Evolutionary conservation across 768 basidiomycete genomes (phyloP).

Genomic region (Chalciporus chontae): DNA sequence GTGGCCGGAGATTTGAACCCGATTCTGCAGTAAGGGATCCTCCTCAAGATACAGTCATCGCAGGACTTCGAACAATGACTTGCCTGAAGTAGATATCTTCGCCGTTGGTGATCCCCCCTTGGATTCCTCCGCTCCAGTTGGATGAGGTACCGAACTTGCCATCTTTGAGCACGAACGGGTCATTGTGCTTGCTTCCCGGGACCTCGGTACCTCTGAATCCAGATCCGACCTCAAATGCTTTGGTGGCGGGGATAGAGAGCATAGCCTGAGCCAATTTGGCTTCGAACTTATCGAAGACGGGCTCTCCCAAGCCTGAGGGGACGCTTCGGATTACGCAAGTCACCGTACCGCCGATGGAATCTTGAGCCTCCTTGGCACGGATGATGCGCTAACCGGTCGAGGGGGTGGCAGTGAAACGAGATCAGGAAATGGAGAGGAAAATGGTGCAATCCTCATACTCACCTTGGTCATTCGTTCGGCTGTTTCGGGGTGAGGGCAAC

Average conservation of each 20-base stretch:
- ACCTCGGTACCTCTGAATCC: conserved; percentile 95
- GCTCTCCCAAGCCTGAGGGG: conserved; percentile 92
- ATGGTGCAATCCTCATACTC: background rate
- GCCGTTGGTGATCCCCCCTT: conserved; percentile 97
- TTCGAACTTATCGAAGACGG: conserved; percentile 98
- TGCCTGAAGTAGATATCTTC: conserved; percentile 97
- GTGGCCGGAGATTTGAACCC: conserved; percentile 99
- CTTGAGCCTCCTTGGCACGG: conserved; percentile 82
- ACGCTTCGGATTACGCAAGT: conserved; percentile 93
- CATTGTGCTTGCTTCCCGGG: conserved; percentile 92
- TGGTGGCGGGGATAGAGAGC: conserved; percentile 98
- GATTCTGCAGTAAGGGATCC: conserved; percentile 49
- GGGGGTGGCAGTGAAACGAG: conserved; percentile 9
- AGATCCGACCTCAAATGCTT: conserved; percentile 96
- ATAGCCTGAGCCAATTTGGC: conserved; percentile 95
- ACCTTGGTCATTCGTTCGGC: conserved; percentile 90
- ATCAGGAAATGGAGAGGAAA: conserved; percentile 34
- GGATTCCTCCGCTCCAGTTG: conserved; percentile 97
- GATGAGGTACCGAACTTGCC: conserved; percentile 80
- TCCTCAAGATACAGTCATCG: conserved; percentile 5
- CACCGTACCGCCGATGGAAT: conserved; percentile 98
- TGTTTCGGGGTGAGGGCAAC: conserved; percentile 89
- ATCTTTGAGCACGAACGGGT: conserved; percentile 69
- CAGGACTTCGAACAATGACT: conserved; percentile 17
- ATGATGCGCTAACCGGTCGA: conserved; percentile 70